Percentiles rank a stretch among this genome's conserved stretches.
Conservation (phyloP, 1,284 basidiomycete genomes). For the Cryptococcus jaspeensis region DNA sequence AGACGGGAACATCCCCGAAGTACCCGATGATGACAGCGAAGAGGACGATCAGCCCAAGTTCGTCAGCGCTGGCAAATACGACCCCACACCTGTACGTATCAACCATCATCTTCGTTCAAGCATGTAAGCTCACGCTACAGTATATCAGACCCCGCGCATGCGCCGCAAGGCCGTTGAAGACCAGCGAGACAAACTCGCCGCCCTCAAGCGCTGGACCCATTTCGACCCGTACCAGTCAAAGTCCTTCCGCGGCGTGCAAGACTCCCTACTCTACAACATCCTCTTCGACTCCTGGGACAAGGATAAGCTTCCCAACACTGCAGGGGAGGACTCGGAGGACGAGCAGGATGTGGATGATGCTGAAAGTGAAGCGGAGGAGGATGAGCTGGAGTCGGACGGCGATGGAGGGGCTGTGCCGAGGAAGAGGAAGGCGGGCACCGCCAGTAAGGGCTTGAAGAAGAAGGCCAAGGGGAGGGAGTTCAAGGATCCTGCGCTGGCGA, state of each 20-base stretch:
- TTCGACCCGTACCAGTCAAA: conserved; percentile 55
- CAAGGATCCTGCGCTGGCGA: conserved; percentile 1
- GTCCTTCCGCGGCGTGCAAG: conserved; percentile 57
- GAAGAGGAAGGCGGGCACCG: conserved; percentile 11
- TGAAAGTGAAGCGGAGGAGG: conserved; percentile 10
- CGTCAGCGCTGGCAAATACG: conserved; percentile 64
- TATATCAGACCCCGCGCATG: conserved; percentile 37
- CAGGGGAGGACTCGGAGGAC: conserved; percentile 8
- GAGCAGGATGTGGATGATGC: conserved; percentile 8
- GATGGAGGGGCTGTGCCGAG: conserved; percentile 7
- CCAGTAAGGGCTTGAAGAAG: conserved; percentile 5
- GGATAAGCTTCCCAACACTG: not conserved
- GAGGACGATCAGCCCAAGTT: conserved; percentile 59
- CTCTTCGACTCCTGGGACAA: conserved; percentile 28
- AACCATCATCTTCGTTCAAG: too few species aligned
- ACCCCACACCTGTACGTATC: conserved; percentile 40
- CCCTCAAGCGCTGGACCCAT: conserved; percentile 85
- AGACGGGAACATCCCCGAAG: conserved; percentile 3
- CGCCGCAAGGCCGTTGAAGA: conserved; percentile 65
- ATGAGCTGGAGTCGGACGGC: conserved; percentile 5
- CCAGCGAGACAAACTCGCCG: conserved; percentile 73
- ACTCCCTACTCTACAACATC: conserved; percentile 35
- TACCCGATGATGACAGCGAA: conserved; percentile 42
- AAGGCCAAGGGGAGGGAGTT: not conserved
- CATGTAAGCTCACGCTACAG: conserved; percentile 1